These are phyloP conservation scores for Umbelopsis isabellina DNA, from an alignment of 192 early-diverging fungal genomes.

Conservation along the genomic window DNA sequence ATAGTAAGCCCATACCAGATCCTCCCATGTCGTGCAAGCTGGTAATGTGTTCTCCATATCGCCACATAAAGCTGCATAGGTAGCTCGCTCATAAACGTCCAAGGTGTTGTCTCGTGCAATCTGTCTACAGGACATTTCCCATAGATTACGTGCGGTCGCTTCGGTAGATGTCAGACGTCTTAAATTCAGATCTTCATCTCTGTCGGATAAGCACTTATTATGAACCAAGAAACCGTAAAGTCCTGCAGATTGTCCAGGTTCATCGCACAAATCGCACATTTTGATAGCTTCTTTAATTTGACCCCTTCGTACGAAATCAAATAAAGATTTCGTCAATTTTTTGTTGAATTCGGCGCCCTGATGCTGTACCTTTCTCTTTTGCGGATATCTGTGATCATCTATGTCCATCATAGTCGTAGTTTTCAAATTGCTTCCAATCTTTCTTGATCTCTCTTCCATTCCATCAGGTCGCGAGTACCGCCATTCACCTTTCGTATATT, in stretches of 20 bases:
- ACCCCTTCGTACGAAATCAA: constrained; percentile 80
- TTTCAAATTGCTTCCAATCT: background rate
- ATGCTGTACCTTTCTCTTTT: constrained; percentile 12
- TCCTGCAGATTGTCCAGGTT: constrained; percentile 83
- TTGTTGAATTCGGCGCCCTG: constrained; percentile 45
- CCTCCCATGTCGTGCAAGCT: constrained; percentile 87
- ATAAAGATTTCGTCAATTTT: constrained; percentile 66
- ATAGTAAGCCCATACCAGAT: constrained; percentile 83
- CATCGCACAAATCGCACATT: constrained; percentile 71
- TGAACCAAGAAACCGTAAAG: constrained; percentile 66
- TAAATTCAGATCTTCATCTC: background rate
- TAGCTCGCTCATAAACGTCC: constrained; percentile 76
- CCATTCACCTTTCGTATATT: constrained; percentile 1
- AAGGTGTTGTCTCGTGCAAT: constrained; percentile 53
- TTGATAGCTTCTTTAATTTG: constrained; percentile 64
- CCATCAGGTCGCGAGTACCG: too few species aligned
- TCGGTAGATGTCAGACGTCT: constrained; percentile 24
- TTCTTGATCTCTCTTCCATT: background rate
- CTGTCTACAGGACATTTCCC: constrained; percentile 65
- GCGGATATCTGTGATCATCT: constrained; percentile 24
- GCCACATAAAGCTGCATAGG: constrained; percentile 76
- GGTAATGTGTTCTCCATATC: constrained; percentile 69
- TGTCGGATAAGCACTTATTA: constrained; percentile 45
- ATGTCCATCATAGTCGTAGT: constrained; percentile 19
- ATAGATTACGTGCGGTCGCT: constrained; percentile 53